Evolutionary conservation across 2,329 filamentous ascomycete species (phyloP).

Genomic region (Aspergillus jensenii): DNA sequence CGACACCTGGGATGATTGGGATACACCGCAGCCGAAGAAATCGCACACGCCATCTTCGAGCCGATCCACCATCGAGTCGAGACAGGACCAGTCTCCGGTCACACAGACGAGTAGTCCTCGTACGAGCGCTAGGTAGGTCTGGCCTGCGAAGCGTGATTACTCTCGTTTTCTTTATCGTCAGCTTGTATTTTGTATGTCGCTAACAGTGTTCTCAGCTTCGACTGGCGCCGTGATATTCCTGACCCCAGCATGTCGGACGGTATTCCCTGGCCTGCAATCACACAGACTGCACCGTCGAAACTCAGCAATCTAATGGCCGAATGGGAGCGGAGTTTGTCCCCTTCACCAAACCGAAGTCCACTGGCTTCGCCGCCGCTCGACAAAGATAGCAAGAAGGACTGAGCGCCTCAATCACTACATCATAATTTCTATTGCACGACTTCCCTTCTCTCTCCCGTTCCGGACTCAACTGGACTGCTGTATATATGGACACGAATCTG

Average conservation of each 20-base stretch:
- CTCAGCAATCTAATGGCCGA: constrained; percentile 84
- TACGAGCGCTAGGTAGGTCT: constrained; percentile 54
- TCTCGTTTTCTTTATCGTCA: background rate
- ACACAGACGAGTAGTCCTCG: constrained; percentile 51
- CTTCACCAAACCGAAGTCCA: constrained; percentile 40
- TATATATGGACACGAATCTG: constrained; percentile 21
- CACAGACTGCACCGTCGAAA: constrained; percentile 71
- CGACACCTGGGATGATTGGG: constrained; percentile 58
- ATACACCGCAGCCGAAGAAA: constrained; percentile 46
- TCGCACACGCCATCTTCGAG: constrained; percentile 45
- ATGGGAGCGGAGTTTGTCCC: constrained; percentile 77
- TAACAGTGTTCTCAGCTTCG: constrained; percentile 32
- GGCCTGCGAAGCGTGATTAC: constrained; percentile 13
- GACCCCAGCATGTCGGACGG: constrained; percentile 38
- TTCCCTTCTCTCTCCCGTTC: background rate
- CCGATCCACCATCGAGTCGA: constrained; percentile 53
- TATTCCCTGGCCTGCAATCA: constrained; percentile 68
- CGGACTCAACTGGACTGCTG: constrained; percentile 10
- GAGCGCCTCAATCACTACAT: constrained; percentile 1
- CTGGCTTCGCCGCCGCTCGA: constrained; percentile 17
- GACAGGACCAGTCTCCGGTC: constrained; percentile 45
- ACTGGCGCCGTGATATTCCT: constrained; percentile 33
- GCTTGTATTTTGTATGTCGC: constrained; percentile 20
- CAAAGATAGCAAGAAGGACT: constrained; percentile 36
- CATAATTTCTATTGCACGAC: background rate